These are phyloP conservation scores for Dichomitus squalens DNA, from an alignment of 1,284 basidiomycete species.

Conservation along the genomic window DNA sequence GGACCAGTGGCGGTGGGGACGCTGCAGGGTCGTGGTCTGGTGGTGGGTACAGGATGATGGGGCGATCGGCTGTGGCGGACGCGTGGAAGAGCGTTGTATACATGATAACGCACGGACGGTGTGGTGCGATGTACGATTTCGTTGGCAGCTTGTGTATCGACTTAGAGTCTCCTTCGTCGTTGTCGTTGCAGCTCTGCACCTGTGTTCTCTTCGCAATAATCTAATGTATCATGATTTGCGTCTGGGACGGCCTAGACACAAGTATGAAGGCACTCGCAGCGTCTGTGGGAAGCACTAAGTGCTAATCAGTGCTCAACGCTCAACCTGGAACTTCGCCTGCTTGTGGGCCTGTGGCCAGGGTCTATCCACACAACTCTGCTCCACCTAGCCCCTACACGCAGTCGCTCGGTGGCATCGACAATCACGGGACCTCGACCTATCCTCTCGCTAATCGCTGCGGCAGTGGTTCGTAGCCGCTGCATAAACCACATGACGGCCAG, in stretches of 20 bases:
- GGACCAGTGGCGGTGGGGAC: neutral
- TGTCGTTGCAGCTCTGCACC: constrained; percentile 15
- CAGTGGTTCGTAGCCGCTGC: constrained; percentile 1
- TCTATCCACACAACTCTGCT: neutral
- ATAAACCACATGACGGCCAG: neutral
- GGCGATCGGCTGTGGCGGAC: neutral
- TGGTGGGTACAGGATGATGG: neutral
- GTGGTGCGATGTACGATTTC: constrained; percentile 19
- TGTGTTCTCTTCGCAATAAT: constrained; percentile 6
- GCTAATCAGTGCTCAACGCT: neutral
- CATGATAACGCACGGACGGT: constrained; percentile 19
- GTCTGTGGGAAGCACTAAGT: neutral
- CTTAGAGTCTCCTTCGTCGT: constrained; percentile 13
- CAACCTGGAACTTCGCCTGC: neutral
- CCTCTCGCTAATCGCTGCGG: neutral
- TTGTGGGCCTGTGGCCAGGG: neutral
- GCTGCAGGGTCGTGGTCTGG: neutral
- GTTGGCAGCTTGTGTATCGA: constrained; percentile 9
- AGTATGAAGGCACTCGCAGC: constrained; percentile 1
- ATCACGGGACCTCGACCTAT: neutral
- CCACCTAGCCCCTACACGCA: neutral
- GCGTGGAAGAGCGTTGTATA: constrained; percentile 12
- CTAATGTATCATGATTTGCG: neutral
- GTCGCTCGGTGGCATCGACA: neutral
- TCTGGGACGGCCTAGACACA: neutral